These are phyloP conservation scores for Chaetomiaceae sp. DNA, from an alignment of 2,329 filamentous ascomycete species.

Conservation along the genomic window DNA sequence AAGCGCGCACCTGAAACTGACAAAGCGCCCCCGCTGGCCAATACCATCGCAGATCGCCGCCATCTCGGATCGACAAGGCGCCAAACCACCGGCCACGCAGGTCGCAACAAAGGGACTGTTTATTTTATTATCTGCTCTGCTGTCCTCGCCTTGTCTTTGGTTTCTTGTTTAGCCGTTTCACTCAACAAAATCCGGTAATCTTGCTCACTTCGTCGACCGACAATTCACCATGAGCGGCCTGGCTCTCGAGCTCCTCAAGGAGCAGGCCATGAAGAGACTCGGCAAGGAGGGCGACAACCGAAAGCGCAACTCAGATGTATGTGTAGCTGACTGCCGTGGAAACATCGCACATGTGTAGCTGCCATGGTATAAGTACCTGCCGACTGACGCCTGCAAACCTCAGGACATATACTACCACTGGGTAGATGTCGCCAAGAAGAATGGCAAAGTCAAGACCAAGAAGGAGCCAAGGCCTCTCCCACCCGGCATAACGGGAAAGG, in stretches of 20 bases:
- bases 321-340: background rate
- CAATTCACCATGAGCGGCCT: slow-evolving; percentile 20
- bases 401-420: slow-evolving; percentile 90
- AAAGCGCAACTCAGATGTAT: slow-evolving; percentile 25
- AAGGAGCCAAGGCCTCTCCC: slow-evolving; percentile 83
- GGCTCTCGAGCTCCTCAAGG: slow-evolving; percentile 23
- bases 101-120: slow-evolving; percentile 10
- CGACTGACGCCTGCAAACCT: too few relatives aligned
- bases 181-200: background rate
- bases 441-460: slow-evolving; percentile 67
- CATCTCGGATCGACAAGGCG: slow-evolving; percentile 10
- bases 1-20: slow-evolving; percentile 26
- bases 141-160: background rate
- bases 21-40: slow-evolving; percentile 19
- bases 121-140: slow-evolving; percentile 13
- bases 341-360: too few relatives aligned
- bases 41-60: slow-evolving; percentile 15
- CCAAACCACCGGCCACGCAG: slow-evolving; percentile 6
- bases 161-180: background rate
- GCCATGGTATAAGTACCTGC: too few relatives aligned
- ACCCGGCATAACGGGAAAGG: slow-evolving; percentile 74
- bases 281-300: slow-evolving; percentile 19
- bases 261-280: slow-evolving; percentile 21
- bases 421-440: slow-evolving; percentile 68
- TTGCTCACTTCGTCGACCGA: background rate